Evolutionary conservation across 164 flowering plant genomes (phyloP).

Genomic region (Stephania cephalantha): DNA sequence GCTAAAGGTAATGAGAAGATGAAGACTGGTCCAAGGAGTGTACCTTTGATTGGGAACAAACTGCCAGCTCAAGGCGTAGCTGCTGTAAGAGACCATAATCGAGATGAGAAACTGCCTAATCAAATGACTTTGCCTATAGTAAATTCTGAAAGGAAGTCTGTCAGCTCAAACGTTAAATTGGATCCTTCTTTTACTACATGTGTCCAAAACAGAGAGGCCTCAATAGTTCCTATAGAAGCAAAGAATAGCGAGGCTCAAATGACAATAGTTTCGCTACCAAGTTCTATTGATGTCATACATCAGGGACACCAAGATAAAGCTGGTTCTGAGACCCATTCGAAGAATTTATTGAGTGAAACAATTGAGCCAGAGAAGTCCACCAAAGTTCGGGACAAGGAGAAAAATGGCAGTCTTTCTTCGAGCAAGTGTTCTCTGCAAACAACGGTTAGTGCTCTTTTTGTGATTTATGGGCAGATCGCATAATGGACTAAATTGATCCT

Average conservation of each 20-base stretch:
- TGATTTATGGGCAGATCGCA: background rate
- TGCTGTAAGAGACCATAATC: slow-evolving; percentile 27
- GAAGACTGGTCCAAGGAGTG: slow-evolving; percentile 38
- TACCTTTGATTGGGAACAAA: slow-evolving; percentile 29
- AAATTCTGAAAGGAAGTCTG: slow-evolving; percentile 40
- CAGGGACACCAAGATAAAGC: slow-evolving; percentile 35
- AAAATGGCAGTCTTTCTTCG: slow-evolving; percentile 21
- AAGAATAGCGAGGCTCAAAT: slow-evolving; percentile 45
- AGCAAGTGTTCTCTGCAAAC: slow-evolving; percentile 14
- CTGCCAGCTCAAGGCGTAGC: slow-evolving; percentile 25
- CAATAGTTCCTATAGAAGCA: slow-evolving; percentile 25
- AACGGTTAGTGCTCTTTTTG: slow-evolving; percentile 10
- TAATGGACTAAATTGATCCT: background rate
- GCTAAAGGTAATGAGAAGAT: slow-evolving; percentile 38
- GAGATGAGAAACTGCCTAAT: slow-evolving; percentile 35
- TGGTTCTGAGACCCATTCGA: slow-evolving; percentile 29
- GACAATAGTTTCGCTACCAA: slow-evolving; percentile 28
- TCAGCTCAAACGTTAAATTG: slow-evolving; percentile 27
- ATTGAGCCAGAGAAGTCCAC: slow-evolving; percentile 27
- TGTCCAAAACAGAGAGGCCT: slow-evolving; percentile 25
- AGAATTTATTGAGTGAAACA: slow-evolving; percentile 24
- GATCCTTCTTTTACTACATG: slow-evolving; percentile 30
- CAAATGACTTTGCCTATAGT: slow-evolving; percentile 26
- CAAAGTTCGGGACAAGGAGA: slow-evolving; percentile 45
- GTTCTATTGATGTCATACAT: slow-evolving; percentile 26